These are phyloP conservation scores for Salix koriyanagi DNA, from an alignment of 345 rosid genomes.

Conservation along the genomic window DNA sequence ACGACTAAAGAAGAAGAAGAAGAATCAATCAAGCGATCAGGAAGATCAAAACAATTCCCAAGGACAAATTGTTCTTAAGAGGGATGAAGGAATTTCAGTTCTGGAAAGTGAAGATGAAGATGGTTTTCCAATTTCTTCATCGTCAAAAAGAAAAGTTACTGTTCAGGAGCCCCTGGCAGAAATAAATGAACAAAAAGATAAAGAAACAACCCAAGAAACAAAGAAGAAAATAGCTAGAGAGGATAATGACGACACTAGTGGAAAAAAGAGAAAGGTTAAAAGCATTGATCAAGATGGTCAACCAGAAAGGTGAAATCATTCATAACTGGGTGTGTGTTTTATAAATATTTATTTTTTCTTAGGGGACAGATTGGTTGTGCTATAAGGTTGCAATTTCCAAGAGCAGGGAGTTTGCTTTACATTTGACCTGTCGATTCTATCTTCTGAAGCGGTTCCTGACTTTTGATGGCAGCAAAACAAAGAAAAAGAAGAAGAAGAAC, in stretches of 20 bases:
- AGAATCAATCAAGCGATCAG: slow-evolving; percentile 20
- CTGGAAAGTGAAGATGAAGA: slow-evolving; percentile 94
- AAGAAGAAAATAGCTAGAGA: slow-evolving; percentile 29
- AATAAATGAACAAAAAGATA: slow-evolving; percentile 18
- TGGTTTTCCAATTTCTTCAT: slow-evolving; percentile 63
- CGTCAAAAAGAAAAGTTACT: slow-evolving; percentile 23
- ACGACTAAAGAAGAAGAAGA: slow-evolving; percentile 39
- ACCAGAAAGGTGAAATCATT: slow-evolving; percentile 49
- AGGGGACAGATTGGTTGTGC: not conserved
- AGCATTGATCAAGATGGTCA: slow-evolving; percentile 46
- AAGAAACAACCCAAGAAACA: slow-evolving; percentile 14
- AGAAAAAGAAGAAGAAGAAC: slow-evolving; percentile 45
- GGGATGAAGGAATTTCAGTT: slow-evolving; percentile 23
- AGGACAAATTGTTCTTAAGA: slow-evolving; percentile 41
- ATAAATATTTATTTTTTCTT: not conserved
- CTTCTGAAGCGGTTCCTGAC: slow-evolving; percentile 17
- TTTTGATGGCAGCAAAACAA: slow-evolving; percentile 45
- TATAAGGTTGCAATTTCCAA: not conserved
- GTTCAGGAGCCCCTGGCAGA: slow-evolving; percentile 25
- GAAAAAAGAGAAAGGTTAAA: slow-evolving; percentile 64
- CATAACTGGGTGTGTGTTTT: not conserved
- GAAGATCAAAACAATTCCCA: slow-evolving; percentile 29
- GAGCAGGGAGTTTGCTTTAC: not conserved
- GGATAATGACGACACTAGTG: slow-evolving; percentile 25
- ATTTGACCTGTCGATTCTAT: not conserved